A percentile compares a stretch with the other conserved stretches of the same genome.
Conservation (phyloP, 1,139 yeast species). For the Pichia sp. region DNA sequence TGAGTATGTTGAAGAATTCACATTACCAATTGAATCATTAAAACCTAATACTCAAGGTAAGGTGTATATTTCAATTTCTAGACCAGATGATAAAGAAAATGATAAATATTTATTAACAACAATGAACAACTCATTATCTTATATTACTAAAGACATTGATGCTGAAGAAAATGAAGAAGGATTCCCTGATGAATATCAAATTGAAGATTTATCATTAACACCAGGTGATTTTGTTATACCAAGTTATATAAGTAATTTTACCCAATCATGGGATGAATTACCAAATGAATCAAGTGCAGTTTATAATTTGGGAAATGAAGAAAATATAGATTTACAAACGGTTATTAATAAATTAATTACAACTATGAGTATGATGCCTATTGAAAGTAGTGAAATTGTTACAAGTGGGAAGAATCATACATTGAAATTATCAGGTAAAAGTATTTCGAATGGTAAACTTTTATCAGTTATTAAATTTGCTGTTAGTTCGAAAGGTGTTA, state of each 20-base stretch:
- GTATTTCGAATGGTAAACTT: conserved; percentile 65
- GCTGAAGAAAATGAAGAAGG: conserved; percentile 76
- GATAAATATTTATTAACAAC: conserved; percentile 20
- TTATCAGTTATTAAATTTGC: conserved; percentile 71
- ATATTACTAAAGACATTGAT: conserved; percentile 75
- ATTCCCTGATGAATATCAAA: conserved; percentile 87
- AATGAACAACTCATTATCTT: conserved; percentile 65
- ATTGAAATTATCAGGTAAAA: conserved; percentile 78
- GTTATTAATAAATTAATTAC: conserved; percentile 40
- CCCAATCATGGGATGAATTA: conserved; percentile 68
- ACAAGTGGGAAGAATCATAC: conserved; percentile 51
- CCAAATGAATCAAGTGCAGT: conserved; percentile 54
- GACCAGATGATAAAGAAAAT: conserved; percentile 35
- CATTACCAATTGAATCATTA: conserved; percentile 67
- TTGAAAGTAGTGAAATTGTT: conserved; percentile 72
- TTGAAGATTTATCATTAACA: conserved; percentile 68
- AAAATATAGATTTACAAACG: conserved; percentile 38
- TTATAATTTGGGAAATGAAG: conserved; percentile 45
- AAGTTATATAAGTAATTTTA: conserved; percentile 72
- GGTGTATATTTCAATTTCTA: conserved; percentile 70
- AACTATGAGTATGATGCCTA: conserved; percentile 56
- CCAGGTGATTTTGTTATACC: conserved; percentile 85
- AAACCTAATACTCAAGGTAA: conserved; percentile 68
- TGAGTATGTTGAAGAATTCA: conserved; percentile 62
- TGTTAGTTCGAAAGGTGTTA: conserved; percentile 62